phyloP scores from a whole-genome alignment of 2,329 filamentous ascomycete genomes.

The Purpureocillium lavendulum region DNA sequence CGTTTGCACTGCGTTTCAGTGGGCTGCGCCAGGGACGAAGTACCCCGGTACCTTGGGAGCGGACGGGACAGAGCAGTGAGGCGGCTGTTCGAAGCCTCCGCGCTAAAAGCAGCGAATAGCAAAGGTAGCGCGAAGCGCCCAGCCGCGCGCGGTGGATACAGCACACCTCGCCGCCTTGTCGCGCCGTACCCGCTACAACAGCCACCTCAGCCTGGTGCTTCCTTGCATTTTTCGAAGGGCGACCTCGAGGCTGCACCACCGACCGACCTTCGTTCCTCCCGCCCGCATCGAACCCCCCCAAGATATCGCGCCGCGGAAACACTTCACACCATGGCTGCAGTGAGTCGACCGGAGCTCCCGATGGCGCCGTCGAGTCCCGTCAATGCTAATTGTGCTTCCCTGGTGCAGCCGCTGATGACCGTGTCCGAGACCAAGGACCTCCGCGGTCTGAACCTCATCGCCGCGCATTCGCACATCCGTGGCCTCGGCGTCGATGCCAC shows the following conservation, averaged over 20 bases:
- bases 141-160: too few relatives aligned
- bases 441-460: conserved; percentile 92
- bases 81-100: too few relatives aligned
- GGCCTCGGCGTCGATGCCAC: conserved; percentile 89
- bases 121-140: too few relatives aligned
- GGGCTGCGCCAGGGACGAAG: too few relatives aligned
- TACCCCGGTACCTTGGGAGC: too few relatives aligned
- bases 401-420: conserved; percentile 53
- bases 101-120: too few relatives aligned
- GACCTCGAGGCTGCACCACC: conserved; percentile 1
- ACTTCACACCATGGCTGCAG: conserved; percentile 39
- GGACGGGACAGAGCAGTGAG: too few relatives aligned
- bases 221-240: conserved; percentile 3
- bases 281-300: conserved; percentile 1
- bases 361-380: too few relatives aligned
- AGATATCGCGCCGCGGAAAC: conserved; percentile 1
- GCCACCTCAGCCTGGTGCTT: background rate
- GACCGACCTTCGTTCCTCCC: background rate
- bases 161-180: too few relatives aligned
- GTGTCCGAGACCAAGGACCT: conserved; percentile 95
- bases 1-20: too few relatives aligned
- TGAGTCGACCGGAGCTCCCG: conserved; percentile 23
- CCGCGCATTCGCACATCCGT: conserved; percentile 95
- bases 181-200: too few relatives aligned
- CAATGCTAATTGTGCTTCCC: background rate